Evolutionary conservation across 176 grass and related monocot species (phyloP).

Genomic region (Oryza officinalis): DNA sequence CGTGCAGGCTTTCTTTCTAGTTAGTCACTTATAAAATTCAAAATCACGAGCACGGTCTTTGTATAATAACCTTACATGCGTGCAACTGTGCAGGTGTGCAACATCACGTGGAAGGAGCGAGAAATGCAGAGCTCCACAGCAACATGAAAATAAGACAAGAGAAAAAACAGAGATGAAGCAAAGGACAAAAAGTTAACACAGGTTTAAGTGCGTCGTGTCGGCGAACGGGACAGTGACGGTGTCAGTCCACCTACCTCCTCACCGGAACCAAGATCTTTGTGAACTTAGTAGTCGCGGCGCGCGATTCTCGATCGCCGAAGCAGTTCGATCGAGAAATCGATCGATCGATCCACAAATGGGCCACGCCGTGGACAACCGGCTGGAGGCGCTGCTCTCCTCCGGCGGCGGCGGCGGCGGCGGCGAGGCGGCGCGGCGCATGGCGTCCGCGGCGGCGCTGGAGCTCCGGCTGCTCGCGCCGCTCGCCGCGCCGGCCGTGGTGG

Average conservation of each 20-base stretch:
- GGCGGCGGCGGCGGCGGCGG: neutral
- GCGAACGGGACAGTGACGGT: too few species aligned
- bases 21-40: too few species aligned
- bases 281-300: neutral
- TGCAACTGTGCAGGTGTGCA: too few species aligned
- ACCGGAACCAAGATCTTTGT: neutral
- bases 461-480: constrained; percentile 50
- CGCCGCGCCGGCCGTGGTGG: constrained; percentile 55
- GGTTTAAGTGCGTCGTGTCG: neutral
- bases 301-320: neutral
- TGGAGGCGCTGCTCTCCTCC: constrained; percentile 57
- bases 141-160: too few species aligned
- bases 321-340: neutral
- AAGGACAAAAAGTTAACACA: neutral
- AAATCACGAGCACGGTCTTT: too few species aligned
- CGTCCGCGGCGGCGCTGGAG: constrained; percentile 42
- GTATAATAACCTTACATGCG: too few species aligned
- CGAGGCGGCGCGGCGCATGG: constrained; percentile 2
- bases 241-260: neutral
- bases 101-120: too few species aligned
- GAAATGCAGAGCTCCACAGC: too few species aligned
- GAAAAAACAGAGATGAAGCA: neutral
- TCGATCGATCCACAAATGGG: neutral
- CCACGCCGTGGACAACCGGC: constrained; percentile 24
- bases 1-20: too few species aligned